Evolutionary conservation across 805 yeast species (phyloP).

Genomic region (Schwanniomyces vanrijiae): DNA sequence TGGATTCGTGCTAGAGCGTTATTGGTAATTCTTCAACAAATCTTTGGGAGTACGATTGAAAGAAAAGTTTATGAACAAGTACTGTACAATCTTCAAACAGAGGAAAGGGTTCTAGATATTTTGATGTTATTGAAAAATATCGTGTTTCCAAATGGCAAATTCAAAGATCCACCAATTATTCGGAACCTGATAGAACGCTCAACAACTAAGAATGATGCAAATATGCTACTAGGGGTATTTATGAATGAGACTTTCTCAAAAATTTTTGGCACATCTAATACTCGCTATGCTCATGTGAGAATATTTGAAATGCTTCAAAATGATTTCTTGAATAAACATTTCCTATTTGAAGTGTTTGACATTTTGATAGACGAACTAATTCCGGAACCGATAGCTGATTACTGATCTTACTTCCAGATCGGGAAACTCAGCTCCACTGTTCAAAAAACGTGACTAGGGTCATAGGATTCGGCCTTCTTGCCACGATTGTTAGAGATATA

Average conservation of each 20-base stretch:
- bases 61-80: conserved; percentile 53
- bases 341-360: conserved; percentile 61
- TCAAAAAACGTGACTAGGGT: background rate
- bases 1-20: conserved; percentile 89
- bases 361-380: conserved; percentile 50
- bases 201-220: conserved; percentile 58
- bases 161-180: conserved; percentile 44
- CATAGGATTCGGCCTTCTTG: background rate
- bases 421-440: background rate
- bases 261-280: conserved; percentile 68
- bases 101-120: conserved; percentile 44
- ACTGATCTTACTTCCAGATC: background rate
- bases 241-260: conserved; percentile 66
- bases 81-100: conserved; percentile 34
- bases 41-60: conserved; percentile 86
- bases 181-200: conserved; percentile 54
- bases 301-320: conserved; percentile 73
- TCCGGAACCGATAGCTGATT: conserved; percentile 16
- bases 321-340: conserved; percentile 63
- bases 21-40: conserved; percentile 76
- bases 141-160: conserved; percentile 48
- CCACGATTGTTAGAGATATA: background rate
- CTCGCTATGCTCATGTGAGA: conserved; percentile 60
- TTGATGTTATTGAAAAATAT: conserved; percentile 20
- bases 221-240: conserved; percentile 52